Conservation (phyloP, 2,329 filamentous ascomycete species). For the Fusarium pseudocircinatum region DNA sequence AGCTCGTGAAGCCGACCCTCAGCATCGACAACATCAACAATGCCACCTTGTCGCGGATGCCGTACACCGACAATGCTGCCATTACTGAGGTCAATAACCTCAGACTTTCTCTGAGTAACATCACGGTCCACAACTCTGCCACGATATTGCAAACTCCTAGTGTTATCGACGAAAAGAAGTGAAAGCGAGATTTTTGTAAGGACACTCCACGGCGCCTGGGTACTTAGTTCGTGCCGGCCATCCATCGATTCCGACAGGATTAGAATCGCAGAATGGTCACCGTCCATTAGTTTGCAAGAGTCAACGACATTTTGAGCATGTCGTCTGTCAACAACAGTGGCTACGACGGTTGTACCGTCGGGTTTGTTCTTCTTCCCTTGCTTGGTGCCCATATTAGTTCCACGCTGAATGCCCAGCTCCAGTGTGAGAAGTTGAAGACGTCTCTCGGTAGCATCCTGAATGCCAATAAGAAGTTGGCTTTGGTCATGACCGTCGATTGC, state of each 20-base stretch:
- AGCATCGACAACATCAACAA: slow-evolving; percentile 74
- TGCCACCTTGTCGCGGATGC: slow-evolving; percentile 66
- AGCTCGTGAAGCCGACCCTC: slow-evolving; percentile 71
- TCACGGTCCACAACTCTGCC: slow-evolving; percentile 64
- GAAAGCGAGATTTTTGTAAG: slow-evolving; percentile 74
- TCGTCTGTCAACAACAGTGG: slow-evolving; percentile 58
- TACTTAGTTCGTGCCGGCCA: slow-evolving; percentile 72
- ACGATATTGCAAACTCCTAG: slow-evolving; percentile 66
- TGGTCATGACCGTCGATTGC: slow-evolving; percentile 63
- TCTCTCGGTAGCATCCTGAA: slow-evolving; percentile 75
- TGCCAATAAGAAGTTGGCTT: slow-evolving; percentile 70
- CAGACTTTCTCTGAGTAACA: slow-evolving; percentile 55
- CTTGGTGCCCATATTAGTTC: slow-evolving; percentile 41
- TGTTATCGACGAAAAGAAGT: slow-evolving; percentile 66
- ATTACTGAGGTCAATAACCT: slow-evolving; percentile 57
- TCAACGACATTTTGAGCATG: slow-evolving; percentile 76
- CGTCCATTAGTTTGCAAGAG: slow-evolving; percentile 76
- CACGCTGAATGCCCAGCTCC: slow-evolving; percentile 59
- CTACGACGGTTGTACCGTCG: slow-evolving; percentile 38
- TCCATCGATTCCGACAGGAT: slow-evolving; percentile 73
- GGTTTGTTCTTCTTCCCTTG: slow-evolving; percentile 32
- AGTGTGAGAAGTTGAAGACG: slow-evolving; percentile 74
- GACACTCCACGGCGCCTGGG: slow-evolving; percentile 80
- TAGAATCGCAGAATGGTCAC: slow-evolving; percentile 72
- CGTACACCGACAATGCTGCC: slow-evolving; percentile 64